Base-by-base conservation (phyloP, 75 land plant species). In the Pinus taeda region DNA sequence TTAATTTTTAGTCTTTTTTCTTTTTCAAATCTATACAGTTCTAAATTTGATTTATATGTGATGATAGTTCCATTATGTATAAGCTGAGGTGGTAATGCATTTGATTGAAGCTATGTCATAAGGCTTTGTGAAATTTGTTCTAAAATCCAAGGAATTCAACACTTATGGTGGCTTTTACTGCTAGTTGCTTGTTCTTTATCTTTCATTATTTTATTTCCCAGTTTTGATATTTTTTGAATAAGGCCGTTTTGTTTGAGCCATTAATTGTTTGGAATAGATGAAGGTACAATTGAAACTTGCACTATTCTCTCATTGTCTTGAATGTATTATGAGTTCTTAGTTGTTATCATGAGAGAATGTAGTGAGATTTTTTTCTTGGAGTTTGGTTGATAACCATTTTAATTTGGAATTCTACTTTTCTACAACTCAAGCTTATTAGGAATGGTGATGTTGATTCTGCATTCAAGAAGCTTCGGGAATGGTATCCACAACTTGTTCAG, bases 401-500 rank as follows among this genome's bases (percentile, higher is more conserved):
- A 30, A 71, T 26, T 39, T 26, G 21, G 15, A 22, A 11, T 37
- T 11, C 42, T 36, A 45, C 18, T n/a, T 3, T 77, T 59, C 22
- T 33, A 24, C 67, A 30, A 39, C 76, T 83, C 69, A 80, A 93
- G 98, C 90, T 94, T 65, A 91, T 88, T 65, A 81, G 88, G 81
- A 83, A 78, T 75, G 99, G 98, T 11, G 84, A 92, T 39, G 86
- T 97, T 78, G 95, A 94, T 84, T 78, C 91, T 53, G 87, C 88
- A 67, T 78, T 97, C 64, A 60, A 58, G 6, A 90, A 87, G 33
- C 84, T 97, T 61, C 86, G 85, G 39, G 88, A 88, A 56, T 94
- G 97, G 98, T 92, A 94, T 85, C 99, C 99, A 17, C 81, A 87
- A 63, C 79, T 91, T 78, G 66, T 92, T 20, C 86, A 94, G 95